These are phyloP conservation scores for Salvia hispanica DNA, from an alignment of 257 asterid species.

Conservation along the genomic window DNA sequence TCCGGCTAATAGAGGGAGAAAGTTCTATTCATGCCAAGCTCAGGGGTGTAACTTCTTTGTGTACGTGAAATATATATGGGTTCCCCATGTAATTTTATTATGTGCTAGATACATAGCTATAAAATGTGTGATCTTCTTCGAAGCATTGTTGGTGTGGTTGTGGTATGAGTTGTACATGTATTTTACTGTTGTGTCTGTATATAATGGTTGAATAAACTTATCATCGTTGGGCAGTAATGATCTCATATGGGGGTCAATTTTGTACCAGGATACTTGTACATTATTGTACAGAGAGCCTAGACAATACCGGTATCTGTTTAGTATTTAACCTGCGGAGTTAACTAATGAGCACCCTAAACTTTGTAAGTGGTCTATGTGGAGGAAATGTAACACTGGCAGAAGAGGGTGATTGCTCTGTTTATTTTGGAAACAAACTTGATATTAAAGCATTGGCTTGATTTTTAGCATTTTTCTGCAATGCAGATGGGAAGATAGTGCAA, in stretches of 20 bases:
- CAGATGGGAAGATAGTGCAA: constrained; percentile 83
- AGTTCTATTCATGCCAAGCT: constrained; percentile 83
- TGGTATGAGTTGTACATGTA: too few relatives aligned
- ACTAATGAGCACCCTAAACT: constrained; percentile 2
- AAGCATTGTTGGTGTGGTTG: constrained; percentile 13
- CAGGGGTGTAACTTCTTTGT: constrained; percentile 85
- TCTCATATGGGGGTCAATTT: not conserved
- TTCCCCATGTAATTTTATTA: constrained; percentile 15
- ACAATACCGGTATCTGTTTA: not conserved
- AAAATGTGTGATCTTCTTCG: constrained; percentile 8
- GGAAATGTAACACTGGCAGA: constrained; percentile 13
- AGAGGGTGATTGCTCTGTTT: constrained; percentile 17
- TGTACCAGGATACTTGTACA: constrained; percentile 9
- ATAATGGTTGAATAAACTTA: constrained; percentile 1
- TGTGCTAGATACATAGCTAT: constrained; percentile 14
- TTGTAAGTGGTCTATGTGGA: not conserved
- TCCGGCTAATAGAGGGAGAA: constrained; percentile 82
- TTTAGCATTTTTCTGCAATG: constrained; percentile 28
- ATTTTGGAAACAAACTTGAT: not conserved
- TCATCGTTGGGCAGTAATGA: constrained; percentile 7
- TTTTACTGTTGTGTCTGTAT: not conserved
- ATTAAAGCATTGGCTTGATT: constrained; percentile 7
- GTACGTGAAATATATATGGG: constrained; percentile 52
- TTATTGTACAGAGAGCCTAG: constrained; percentile 11
- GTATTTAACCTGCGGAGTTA: not conserved